Percentiles rank a stretch among this genome's conserved stretches.
phyloP scores from a whole-genome alignment of 179 eudicot genomes.

The Spergularia azorica region DNA sequence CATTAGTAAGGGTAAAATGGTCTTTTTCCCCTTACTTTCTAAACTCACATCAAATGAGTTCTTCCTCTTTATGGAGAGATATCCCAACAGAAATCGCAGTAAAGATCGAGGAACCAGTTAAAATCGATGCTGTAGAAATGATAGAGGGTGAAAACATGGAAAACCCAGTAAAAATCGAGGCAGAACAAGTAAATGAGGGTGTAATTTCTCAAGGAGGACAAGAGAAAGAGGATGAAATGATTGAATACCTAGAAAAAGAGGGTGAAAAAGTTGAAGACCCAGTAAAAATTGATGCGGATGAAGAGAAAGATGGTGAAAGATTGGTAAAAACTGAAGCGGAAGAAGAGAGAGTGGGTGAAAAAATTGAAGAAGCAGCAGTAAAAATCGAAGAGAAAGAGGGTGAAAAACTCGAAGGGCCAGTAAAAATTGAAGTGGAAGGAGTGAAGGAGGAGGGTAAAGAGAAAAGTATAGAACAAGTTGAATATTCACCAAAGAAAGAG shows the following conservation, averaged over 20 bases:
- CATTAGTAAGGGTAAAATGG: too few species aligned
- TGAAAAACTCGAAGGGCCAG: background rate
- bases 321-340: background rate
- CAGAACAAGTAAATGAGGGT: background rate
- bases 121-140: background rate
- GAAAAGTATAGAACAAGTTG: background rate
- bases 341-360: background rate
- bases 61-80: too few species aligned
- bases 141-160: background rate
- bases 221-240: background rate
- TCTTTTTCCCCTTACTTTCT: too few species aligned
- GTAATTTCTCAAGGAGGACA: background rate
- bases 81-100: too few species aligned
- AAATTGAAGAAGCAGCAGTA: too few species aligned
- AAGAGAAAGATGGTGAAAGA: background rate
- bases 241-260: background rate
- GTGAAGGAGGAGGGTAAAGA: background rate
- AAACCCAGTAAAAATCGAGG: background rate
- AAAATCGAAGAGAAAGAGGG: too few species aligned
- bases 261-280: background rate
- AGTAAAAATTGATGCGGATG: background rate
- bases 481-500: background rate
- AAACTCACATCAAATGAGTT: too few species aligned
- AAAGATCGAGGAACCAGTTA: too few species aligned
- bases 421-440: background rate